A percentile compares a stretch with the other conserved stretches of the same genome.
Evolutionary conservation across 164 flowering plant species (phyloP).

Genomic region (Annona squamosa): DNA sequence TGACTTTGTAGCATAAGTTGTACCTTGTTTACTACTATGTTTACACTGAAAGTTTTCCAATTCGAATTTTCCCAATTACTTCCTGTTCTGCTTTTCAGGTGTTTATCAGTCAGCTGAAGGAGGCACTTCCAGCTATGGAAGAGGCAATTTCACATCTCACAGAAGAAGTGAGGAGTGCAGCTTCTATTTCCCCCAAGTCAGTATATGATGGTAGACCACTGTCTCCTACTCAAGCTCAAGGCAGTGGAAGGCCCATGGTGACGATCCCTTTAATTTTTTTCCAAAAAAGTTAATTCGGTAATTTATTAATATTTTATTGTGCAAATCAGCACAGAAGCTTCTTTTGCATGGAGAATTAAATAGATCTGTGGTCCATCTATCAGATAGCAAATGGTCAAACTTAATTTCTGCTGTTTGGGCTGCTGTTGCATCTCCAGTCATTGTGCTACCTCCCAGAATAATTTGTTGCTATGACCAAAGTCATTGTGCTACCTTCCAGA

Average conservation of each 20-base stretch:
- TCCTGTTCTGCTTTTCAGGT: slow-evolving; percentile 39
- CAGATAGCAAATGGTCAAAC: neutral
- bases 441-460: neutral
- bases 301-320: too few relatives aligned
- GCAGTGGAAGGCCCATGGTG: slow-evolving; percentile 70
- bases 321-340: neutral
- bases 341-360: neutral
- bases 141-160: slow-evolving; percentile 75
- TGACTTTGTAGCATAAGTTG: neutral
- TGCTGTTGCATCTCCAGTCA: neutral
- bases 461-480: too few relatives aligned
- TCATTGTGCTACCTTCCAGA: neutral
- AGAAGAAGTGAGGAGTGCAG: slow-evolving; percentile 65
- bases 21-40: neutral
- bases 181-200: slow-evolving; percentile 39
- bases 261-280: slow-evolving; percentile 4
- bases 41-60: neutral
- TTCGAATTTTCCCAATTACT: neutral
- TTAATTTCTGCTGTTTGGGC: neutral
- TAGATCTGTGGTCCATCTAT: neutral
- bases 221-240: slow-evolving; percentile 60
- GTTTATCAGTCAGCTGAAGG: slow-evolving; percentile 86
- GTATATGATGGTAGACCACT: slow-evolving; percentile 44
- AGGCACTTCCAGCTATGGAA: slow-evolving; percentile 79
- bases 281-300: neutral